Percentiles rank a stretch among this genome's conserved stretches.
phyloP scores from a whole-genome alignment of 345 rosid genomes.

The Euphorbia tirucalli region DNA sequence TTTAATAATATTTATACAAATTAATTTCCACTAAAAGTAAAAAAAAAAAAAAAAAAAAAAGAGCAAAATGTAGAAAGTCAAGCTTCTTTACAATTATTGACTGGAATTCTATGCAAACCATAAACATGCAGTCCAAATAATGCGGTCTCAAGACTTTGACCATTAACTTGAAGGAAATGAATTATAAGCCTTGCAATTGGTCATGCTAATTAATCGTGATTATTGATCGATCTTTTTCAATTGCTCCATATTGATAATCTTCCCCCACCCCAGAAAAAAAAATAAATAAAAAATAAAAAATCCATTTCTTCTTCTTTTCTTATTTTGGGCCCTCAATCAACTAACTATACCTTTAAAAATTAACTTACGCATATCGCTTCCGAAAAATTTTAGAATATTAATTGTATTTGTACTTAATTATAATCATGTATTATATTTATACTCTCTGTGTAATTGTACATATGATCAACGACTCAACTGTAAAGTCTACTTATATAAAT shows the following conservation, averaged over 20 bases:
- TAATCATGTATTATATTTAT: too few relatives aligned
- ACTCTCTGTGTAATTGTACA: too few relatives aligned
- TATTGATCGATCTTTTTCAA: background rate
- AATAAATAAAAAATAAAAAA: too few relatives aligned
- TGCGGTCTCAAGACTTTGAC: constrained; percentile 12
- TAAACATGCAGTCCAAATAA: background rate
- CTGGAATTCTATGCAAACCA: constrained; percentile 1
- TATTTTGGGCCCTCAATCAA: background rate
- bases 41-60: too few relatives aligned
- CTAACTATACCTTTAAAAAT: background rate
- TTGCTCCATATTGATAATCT: background rate
- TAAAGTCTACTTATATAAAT: too few relatives aligned
- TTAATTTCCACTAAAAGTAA: too few relatives aligned
- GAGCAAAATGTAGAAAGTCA: constrained; percentile 7
- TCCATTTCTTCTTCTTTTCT: too few relatives aligned
- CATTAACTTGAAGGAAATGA: background rate
- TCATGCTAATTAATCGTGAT: too few relatives aligned
- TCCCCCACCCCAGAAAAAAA: too few relatives aligned
- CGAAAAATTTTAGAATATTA: background rate
- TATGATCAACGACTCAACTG: too few relatives aligned
- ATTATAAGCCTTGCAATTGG: background rate
- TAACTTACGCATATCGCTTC: background rate
- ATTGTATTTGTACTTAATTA: background rate
- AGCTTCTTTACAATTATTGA: background rate
- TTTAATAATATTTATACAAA: too few relatives aligned